phyloP scores from a whole-genome alignment of 139 green algal species.

The Micromonas pusilla region DNA sequence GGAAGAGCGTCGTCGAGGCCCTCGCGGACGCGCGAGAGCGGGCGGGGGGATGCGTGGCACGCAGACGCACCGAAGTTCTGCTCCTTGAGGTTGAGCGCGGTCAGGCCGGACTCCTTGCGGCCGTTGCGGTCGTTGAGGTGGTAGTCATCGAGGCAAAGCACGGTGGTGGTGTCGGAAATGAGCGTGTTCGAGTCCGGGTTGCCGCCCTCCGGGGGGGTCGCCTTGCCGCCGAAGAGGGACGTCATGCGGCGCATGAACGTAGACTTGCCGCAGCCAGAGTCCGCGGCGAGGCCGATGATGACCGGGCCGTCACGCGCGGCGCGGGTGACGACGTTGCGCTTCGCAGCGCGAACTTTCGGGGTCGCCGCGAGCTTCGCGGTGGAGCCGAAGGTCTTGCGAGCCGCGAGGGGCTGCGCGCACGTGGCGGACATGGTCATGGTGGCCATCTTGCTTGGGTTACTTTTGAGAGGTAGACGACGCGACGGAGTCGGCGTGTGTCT shows the following conservation, averaged over 20 bases:
- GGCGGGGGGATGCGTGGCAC: no score
- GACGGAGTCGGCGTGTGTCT: no score
- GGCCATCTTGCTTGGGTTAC: no score
- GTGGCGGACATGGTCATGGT: neutral
- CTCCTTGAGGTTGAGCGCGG: slow-evolving; percentile 82
- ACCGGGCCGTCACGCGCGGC: slow-evolving; percentile 48
- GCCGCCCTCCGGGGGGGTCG: slow-evolving; percentile 79
- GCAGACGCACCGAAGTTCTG: slow-evolving; percentile 78
- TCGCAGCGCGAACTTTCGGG: neutral
- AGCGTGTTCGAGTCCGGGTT: slow-evolving; percentile 95
- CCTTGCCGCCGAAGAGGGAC: slow-evolving; percentile 85
- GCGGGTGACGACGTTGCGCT: neutral
- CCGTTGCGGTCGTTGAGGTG: slow-evolving; percentile 90
- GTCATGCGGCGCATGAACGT: slow-evolving; percentile 99
- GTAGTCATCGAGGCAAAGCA: slow-evolving; percentile 99
- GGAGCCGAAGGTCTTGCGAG: neutral
- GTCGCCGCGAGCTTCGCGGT: neutral
- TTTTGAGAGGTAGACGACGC: no score
- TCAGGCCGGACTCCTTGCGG: slow-evolving; percentile 81
- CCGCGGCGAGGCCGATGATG: slow-evolving; percentile 92
- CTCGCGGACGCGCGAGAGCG: no score
- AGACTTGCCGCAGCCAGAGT: slow-evolving; percentile 99
- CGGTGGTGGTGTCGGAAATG: slow-evolving; percentile 95
- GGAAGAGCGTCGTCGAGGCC: no score
- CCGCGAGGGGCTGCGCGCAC: neutral